Base-by-base conservation (phyloP, 148 eudicot species). In the Simmondsia chinensis region DNA sequence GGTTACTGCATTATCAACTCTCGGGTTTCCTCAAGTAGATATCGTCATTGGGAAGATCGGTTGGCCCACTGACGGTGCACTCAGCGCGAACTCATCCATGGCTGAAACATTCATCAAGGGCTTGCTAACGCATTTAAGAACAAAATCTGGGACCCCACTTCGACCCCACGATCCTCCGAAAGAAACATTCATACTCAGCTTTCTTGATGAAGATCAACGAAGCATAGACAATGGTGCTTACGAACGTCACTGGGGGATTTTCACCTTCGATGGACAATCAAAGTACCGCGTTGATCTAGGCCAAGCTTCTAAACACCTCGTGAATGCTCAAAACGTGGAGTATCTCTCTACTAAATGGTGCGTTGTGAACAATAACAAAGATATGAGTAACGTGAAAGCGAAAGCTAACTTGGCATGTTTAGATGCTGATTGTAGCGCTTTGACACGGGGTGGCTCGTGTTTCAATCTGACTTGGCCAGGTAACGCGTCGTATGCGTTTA, bases 231-330 rank as follows among this genome's bases (percentile, higher is more conserved):
- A 49, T 5, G 91, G 94, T 22, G 58, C 59, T 47, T 88, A 75
- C 17, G 91, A 88, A 52, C 73, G 91, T 46, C 94, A 88, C 46
- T 83, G 87, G 87, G 97, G 94, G 13, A 20, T 83, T 34, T 88
- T 88, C 58, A 80, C 91, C 30, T 88, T 88, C 31, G 97, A 88
- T 32, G 97, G 97, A n/a, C 94, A 83, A 63, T 83, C 87, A 50
- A 88, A 88, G 50, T 88, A 88, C 63, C 66, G 43, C 6, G 57
- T 75, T 39, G 69, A 73, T 50, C 62, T 83, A 12, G 72, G 78
- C 7, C 62, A 63, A 56, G 76, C 74, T 46, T 65, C 71, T 4
- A 68, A 46, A 52, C 57, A 59, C 38, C 65, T 80, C 9, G 66
- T 68, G 48, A 72, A 87, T 54, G 96, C 96, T 17, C 60, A 72